Evolutionary conservation across 2,329 filamentous ascomycete species (phyloP), one percentile per base, ranked within the genome.

Genomic region (Diaporthe humulicola): DNA sequence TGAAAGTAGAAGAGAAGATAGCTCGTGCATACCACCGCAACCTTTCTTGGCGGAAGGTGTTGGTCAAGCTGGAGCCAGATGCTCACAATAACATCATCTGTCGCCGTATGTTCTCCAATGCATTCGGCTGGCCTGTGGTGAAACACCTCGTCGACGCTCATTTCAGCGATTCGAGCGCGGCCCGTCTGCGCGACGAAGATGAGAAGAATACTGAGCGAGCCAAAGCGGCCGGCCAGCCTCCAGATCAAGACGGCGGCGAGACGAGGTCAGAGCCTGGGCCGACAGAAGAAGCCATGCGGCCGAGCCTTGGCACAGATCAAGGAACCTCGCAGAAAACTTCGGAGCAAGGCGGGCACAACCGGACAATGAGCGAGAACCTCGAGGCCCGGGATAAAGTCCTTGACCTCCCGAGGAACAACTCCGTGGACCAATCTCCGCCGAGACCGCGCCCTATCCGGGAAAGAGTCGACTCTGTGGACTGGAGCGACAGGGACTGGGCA

Each of bases 51-150:
- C 94, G 97, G 60, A 99, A 99, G 82, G 97, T 99, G 1, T 90
- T 99, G 5, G 97, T 99, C 19, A 94, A 97, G 71, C 88, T 99
- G 3, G 96, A 99, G 82, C 97, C 97, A 0, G 97, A 99, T 84
- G 97, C 97, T 0, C 97, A 99, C 86, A 99, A 99, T 84, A 99
- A 99, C 83, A 98, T 99, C 78, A 93, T 98, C 75, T 97, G 99
- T 33, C 93, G 97, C 22, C 93, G 97, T 73, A 98, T 95, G 93
- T 99, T 99, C 82, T 93, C 95, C 73, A 99, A 99, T 81, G 97
- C 97, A 0, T 98, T 98, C 79, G 97, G 97, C 2, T 99, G 97
- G 97, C 97, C 97, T 0, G 97, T 99, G 0, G 88, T 98, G 67
- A 96, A 98, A 84, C 97, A 99, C 84, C 86, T 98, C 28, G 96